A percentile compares a stretch with the other conserved stretches of the same genome.
Conservation (phyloP, 2,329 filamentous ascomycete genomes). For the Alternaria atra region DNA sequence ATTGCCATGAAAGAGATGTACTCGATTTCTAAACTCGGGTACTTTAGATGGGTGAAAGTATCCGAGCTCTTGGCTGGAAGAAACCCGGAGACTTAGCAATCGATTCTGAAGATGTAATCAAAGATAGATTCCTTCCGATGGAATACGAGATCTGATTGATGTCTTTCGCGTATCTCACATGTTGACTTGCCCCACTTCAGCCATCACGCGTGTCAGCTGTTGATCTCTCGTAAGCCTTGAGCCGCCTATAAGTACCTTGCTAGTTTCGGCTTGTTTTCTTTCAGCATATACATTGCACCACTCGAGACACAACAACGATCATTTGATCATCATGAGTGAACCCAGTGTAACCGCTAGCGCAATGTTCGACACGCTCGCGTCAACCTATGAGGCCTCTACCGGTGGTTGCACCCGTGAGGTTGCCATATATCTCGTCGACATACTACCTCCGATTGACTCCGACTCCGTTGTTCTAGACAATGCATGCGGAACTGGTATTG, state of each 20-base stretch:
- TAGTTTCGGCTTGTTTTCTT: not conserved
- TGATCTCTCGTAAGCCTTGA: not conserved
- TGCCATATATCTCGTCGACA: slow-evolving; percentile 22
- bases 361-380: slow-evolving; percentile 1
- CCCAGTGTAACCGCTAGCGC: not conserved
- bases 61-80: not conserved
- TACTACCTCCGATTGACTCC: slow-evolving; percentile 19
- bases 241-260: slow-evolving; percentile 1
- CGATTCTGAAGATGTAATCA: accelerated
- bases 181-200: not conserved
- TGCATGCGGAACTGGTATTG: slow-evolving; percentile 37
- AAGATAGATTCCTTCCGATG: not conserved
- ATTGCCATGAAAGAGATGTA: not conserved
- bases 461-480: slow-evolving; percentile 35
- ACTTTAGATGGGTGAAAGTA: not conserved
- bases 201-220: slow-evolving; percentile 4
- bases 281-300: not conserved
- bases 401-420: slow-evolving; percentile 28
- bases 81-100: not conserved
- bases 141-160: not conserved
- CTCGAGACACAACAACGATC: not conserved
- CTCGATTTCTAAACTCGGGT: not conserved
- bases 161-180: not conserved
- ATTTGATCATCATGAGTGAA: not conserved
- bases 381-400: slow-evolving; percentile 24